phyloP scores from a whole-genome alignment of 495 filamentous ascomycete species.

The Rostrohypoxylon terebratum region DNA sequence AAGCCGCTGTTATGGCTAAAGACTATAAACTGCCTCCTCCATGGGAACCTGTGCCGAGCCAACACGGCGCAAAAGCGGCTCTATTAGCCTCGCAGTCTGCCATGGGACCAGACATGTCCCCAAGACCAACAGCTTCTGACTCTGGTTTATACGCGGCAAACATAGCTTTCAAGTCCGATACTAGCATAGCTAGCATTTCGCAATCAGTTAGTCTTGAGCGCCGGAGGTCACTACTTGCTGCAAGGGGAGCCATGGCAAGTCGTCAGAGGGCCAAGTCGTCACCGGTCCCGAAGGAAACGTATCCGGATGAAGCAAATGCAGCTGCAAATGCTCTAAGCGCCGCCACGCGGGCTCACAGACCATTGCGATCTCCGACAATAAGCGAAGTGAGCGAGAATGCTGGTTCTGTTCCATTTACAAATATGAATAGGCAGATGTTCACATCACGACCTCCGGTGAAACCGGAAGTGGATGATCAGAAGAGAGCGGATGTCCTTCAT shows the following conservation, averaged over 20 bases:
- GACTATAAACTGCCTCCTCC: constrained; percentile 71
- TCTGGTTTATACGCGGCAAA: constrained; percentile 69
- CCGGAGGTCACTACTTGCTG: constrained; percentile 74
- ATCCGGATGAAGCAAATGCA: constrained; percentile 70
- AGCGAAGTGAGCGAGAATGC: constrained; percentile 43
- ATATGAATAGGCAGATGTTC: constrained; percentile 73
- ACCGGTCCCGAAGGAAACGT: constrained; percentile 62
- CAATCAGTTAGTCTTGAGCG: constrained; percentile 45
- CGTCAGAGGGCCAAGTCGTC: constrained; percentile 75
- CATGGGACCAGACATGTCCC: constrained; percentile 59
- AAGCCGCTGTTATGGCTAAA: constrained; percentile 74
- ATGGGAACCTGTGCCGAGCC: constrained; percentile 65
- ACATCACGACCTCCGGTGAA: constrained; percentile 79
- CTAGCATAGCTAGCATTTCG: constrained; percentile 24
- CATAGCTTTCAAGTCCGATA: constrained; percentile 60
- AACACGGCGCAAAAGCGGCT: constrained; percentile 78
- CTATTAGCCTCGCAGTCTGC: constrained; percentile 73
- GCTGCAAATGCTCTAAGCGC: constrained; percentile 74
- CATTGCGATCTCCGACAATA: constrained; percentile 49
- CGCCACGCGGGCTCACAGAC: constrained; percentile 69
- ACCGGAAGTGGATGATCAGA: constrained; percentile 78
- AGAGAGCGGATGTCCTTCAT: constrained; percentile 74
- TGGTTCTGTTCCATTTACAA: constrained; percentile 61
- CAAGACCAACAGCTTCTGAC: constrained; percentile 52
- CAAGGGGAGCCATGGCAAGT: constrained; percentile 76